Percentiles rank a stretch among this genome's conserved stretches.
phyloP scores from a whole-genome alignment of 2,329 filamentous ascomycete genomes.

The Metarhizium rileyi region DNA sequence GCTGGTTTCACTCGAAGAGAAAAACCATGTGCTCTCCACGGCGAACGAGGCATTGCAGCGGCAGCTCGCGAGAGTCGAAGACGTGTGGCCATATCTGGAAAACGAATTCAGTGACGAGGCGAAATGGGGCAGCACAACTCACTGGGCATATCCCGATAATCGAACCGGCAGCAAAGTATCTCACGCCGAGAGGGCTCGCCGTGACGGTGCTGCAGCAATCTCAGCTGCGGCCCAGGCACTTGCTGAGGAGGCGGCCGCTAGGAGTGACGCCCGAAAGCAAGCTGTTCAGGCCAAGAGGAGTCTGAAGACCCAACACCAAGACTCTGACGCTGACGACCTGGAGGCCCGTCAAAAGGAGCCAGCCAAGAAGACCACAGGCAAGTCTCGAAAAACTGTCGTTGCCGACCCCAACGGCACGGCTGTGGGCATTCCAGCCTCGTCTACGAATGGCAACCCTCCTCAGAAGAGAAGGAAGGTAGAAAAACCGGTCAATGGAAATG shows the following conservation, averaged over 20 bases:
- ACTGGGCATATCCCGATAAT: conserved; percentile 93
- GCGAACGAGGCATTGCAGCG: conserved; percentile 83
- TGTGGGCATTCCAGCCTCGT: conserved; percentile 53
- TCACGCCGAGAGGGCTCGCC: conserved; percentile 62
- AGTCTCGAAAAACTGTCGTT: conserved; percentile 53
- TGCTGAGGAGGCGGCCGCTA: conserved; percentile 72
- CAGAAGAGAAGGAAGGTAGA: conserved; percentile 77
- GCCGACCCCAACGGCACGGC: conserved; percentile 45
- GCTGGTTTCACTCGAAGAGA: conserved; percentile 87
- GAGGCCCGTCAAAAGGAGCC: conserved; percentile 39
- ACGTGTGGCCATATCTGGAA: conserved; percentile 78
- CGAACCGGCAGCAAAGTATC: conserved; percentile 54
- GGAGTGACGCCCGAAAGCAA: conserved; percentile 78
- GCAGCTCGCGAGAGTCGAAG: conserved; percentile 75
- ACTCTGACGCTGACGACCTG: conserved; percentile 72
- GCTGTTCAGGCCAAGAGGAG: conserved; percentile 69
- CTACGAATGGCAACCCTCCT: conserved; percentile 44
- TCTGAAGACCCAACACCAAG: conserved; percentile 56
- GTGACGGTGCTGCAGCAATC: conserved; percentile 69
- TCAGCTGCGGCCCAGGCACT: conserved; percentile 68
- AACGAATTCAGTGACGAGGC: conserved; percentile 90
- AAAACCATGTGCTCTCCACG: conserved; percentile 91
- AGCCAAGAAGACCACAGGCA: conserved; percentile 52
- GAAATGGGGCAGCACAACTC: conserved; percentile 78
- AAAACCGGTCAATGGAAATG: conserved; percentile 41